These are phyloP conservation scores for Oryza glumipatula DNA, from an alignment of 176 grass and related monocot species.

Conservation along the genomic window DNA sequence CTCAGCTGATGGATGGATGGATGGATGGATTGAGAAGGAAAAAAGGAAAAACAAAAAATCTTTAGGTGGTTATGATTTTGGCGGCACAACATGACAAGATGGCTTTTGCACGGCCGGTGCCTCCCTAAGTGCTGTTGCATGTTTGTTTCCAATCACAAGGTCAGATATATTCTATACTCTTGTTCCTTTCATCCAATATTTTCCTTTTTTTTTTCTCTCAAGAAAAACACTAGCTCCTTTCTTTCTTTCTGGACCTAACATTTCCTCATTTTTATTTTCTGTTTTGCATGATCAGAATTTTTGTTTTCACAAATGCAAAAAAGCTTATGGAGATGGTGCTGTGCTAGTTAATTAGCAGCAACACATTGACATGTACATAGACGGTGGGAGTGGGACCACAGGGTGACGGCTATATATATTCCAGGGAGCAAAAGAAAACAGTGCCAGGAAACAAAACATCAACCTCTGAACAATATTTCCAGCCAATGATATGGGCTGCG, in stretches of 20 bases:
- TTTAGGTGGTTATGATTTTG: slow-evolving; percentile 20
- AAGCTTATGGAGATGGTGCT: neutral
- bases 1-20: slow-evolving; percentile 18
- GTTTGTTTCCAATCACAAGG: slow-evolving; percentile 4
- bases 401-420: slow-evolving; percentile 26
- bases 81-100: slow-evolving; percentile 31
- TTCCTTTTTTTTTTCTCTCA: neutral
- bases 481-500: slow-evolving; percentile 18
- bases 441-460: slow-evolving; percentile 44
- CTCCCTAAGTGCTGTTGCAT: neutral
- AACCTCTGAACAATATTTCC: neutral
- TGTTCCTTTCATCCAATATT: slow-evolving; percentile 35
- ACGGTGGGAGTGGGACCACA: slow-evolving; percentile 12
- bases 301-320: neutral
- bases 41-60: neutral
- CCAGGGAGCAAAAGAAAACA: slow-evolving; percentile 31
- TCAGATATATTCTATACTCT: neutral
- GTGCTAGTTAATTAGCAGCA: neutral
- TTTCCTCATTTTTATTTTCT: neutral
- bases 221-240: neutral
- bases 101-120: slow-evolving; percentile 44
- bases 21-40: neutral
- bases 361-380: slow-evolving; percentile 1
- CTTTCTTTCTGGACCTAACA: neutral
- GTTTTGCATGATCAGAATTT: neutral